A percentile compares a stretch with the other conserved stretches of the same genome.
phyloP scores from a whole-genome alignment of 2,329 filamentous ascomycete species.

The Rutstroemia sp. region DNA sequence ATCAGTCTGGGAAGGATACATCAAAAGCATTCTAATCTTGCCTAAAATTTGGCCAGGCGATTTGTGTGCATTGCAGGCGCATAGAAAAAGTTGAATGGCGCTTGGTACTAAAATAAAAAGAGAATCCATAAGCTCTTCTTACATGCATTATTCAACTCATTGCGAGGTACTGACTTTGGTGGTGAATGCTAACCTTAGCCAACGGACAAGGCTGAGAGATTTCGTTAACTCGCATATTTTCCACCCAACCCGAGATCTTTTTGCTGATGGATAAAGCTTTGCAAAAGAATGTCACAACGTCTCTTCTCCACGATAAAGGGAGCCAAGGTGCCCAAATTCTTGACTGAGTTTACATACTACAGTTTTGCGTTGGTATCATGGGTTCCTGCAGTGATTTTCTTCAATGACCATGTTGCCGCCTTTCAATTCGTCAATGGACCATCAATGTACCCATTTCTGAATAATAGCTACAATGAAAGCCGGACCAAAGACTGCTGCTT shows the following conservation, averaged over 20 bases:
- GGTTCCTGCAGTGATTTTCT: slow-evolving; percentile 53
- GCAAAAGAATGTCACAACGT: slow-evolving; percentile 8
- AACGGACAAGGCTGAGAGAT: not conserved
- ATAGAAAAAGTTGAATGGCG: slow-evolving; percentile 15
- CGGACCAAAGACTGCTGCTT: slow-evolving; percentile 48
- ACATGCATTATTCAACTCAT: too few species aligned
- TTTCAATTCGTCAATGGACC: slow-evolving; percentile 49
- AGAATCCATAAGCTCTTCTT: not conserved
- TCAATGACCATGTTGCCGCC: slow-evolving; percentile 54
- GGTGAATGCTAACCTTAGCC: not conserved
- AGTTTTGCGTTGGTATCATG: slow-evolving; percentile 50
- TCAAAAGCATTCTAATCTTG: slow-evolving; percentile 13
- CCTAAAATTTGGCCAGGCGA: slow-evolving; percentile 4
- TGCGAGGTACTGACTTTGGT: too few species aligned
- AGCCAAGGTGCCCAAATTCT: slow-evolving; percentile 10
- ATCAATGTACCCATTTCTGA: slow-evolving; percentile 75
- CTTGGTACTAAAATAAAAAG: not conserved
- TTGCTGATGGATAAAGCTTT: not conserved
- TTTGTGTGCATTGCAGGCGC: slow-evolving; percentile 27
- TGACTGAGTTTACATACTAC: slow-evolving; percentile 34
- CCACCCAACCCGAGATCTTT: not conserved
- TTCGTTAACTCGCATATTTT: not conserved
- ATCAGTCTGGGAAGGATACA: slow-evolving; percentile 14
- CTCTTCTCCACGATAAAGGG: slow-evolving; percentile 17
- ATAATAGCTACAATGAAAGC: slow-evolving; percentile 54